A percentile compares a stretch with the other conserved stretches of the same genome.
Evolutionary conservation across 2,329 filamentous ascomycete genomes (phyloP).

Genomic region (Verticillium nubilum): DNA sequence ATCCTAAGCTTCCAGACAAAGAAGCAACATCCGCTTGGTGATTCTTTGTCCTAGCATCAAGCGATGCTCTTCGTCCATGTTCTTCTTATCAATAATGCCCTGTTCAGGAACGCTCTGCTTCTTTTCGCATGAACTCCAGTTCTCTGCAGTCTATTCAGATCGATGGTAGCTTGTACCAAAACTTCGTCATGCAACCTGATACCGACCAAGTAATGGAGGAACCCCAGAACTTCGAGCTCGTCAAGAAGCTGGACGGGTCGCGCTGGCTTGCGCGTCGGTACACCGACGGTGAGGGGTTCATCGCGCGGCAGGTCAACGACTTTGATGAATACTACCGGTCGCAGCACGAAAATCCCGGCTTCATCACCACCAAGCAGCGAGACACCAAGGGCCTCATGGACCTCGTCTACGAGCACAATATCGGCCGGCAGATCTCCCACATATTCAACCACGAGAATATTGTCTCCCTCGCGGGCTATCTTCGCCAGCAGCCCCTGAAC

Average conservation of each 20-base stretch:
- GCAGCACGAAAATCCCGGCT: conserved; percentile 2
- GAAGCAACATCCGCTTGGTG: neutral
- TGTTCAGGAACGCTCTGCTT: neutral
- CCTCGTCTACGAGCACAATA: conserved; percentile 20
- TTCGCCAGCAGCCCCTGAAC: conserved; percentile 17
- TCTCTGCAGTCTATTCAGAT: no score
- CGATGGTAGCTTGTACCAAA: no score
- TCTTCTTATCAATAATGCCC: neutral
- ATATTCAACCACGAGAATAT: conserved; percentile 46
- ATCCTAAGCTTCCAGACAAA: neutral
- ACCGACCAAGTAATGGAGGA: neutral
- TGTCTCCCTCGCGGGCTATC: conserved; percentile 34
- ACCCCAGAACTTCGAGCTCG: conserved; percentile 19
- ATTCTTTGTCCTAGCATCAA: neutral
- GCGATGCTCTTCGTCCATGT: neutral
- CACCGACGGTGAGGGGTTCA: conserved; percentile 24
- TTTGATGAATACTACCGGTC: conserved; percentile 9
- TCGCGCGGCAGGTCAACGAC: conserved; percentile 22
- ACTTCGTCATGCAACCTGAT: neutral
- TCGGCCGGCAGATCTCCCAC: conserved; percentile 21
- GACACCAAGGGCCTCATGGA: conserved; percentile 16
- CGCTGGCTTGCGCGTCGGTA: conserved; percentile 25
- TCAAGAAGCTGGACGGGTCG: conserved; percentile 20
- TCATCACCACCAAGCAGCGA: conserved; percentile 13
- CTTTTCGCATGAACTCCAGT: no score